A percentile compares a stretch with the other conserved stretches of the same genome.
phyloP scores from a whole-genome alignment of 2,329 filamentous ascomycete genomes.

The Taxawa tesnikishii region DNA sequence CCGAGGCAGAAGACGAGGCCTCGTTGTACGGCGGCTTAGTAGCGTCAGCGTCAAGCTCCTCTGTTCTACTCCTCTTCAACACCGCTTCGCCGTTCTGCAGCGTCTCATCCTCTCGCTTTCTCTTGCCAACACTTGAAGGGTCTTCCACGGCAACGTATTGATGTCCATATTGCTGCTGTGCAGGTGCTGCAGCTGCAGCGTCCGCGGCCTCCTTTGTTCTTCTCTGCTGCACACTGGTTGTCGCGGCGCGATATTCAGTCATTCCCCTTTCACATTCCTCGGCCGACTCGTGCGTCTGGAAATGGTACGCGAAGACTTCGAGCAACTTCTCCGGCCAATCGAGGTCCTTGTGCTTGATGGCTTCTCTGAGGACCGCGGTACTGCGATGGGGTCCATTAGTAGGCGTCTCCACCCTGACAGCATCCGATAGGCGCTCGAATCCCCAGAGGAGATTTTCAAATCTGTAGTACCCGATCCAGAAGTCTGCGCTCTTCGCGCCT shows the following conservation, averaged over 20 bases:
- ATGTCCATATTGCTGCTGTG: conserved; percentile 16
- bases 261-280: conserved; percentile 61
- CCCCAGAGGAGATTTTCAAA: conserved; percentile 77
- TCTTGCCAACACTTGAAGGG: conserved; percentile 39
- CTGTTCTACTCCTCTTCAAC: conserved; percentile 55
- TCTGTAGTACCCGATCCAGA: conserved; percentile 84
- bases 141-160: conserved; percentile 16
- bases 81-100: conserved; percentile 39
- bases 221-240: conserved; percentile 50
- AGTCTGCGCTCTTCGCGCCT: conserved; percentile 53
- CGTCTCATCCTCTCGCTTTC: conserved; percentile 56
- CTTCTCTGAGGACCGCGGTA: conserved; percentile 64
- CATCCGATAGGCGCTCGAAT: conserved; percentile 41
- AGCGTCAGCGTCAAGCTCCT: conserved; percentile 18
- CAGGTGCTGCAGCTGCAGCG: conserved; percentile 42
- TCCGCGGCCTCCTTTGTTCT: conserved; percentile 58
- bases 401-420: conserved; percentile 33
- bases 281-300: conserved; percentile 79
- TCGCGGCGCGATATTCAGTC: conserved; percentile 58
- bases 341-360: conserved; percentile 47
- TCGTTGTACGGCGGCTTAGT: conserved; percentile 16
- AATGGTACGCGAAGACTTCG: conserved; percentile 64
- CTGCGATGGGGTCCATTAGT: conserved; percentile 58
- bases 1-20: conserved; percentile 19
- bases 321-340: conserved; percentile 69